These are phyloP conservation scores for Blastomyces parvus DNA, from an alignment of 2,329 filamentous ascomycete species.

Conservation along the genomic window DNA sequence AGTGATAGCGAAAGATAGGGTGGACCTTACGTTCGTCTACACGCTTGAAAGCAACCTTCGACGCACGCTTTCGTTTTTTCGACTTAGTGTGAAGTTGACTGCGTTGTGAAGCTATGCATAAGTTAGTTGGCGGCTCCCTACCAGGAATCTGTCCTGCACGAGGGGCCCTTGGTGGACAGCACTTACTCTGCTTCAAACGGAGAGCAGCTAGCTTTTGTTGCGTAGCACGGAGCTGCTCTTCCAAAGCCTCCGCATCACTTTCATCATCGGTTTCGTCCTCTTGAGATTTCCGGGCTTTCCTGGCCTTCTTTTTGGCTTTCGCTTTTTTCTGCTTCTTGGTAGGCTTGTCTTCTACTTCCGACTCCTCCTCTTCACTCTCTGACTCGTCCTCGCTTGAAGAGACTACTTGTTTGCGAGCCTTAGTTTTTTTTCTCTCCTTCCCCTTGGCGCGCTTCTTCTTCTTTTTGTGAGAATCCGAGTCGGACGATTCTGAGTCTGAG, in stretches of 20 bases:
- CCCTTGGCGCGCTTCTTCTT: constrained; percentile 9
- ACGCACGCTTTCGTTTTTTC: constrained; percentile 40
- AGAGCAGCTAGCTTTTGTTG: constrained; percentile 20
- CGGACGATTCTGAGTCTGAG: constrained; percentile 16
- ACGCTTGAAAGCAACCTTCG: constrained; percentile 57
- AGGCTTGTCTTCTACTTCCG: constrained; percentile 25
- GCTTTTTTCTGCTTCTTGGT: constrained; percentile 30
- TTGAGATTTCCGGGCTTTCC: constrained; percentile 29
- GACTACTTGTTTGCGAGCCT: constrained; percentile 5
- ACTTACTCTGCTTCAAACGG: constrained; percentile 5
- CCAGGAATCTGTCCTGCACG: background rate
- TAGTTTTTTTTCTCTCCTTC: constrained; percentile 8
- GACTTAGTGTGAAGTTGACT: constrained; percentile 23
- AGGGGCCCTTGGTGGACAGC: background rate
- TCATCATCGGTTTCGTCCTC: constrained; percentile 24
- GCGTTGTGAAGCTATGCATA: constrained; percentile 14
- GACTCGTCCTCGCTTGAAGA: constrained; percentile 9
- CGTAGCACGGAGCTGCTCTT: constrained; percentile 20
- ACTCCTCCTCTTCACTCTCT: constrained; percentile 15
- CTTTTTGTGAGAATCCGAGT: constrained; percentile 12
- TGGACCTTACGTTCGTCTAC: constrained; percentile 48
- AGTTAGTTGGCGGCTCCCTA: background rate
- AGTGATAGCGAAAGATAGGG: background rate
- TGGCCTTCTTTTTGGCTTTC: constrained; percentile 28
- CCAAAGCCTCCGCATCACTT: constrained; percentile 24